These are phyloP conservation scores for Phialophora tarda DNA, from an alignment of 2,329 filamentous ascomycete species.

Conservation along the genomic window DNA sequence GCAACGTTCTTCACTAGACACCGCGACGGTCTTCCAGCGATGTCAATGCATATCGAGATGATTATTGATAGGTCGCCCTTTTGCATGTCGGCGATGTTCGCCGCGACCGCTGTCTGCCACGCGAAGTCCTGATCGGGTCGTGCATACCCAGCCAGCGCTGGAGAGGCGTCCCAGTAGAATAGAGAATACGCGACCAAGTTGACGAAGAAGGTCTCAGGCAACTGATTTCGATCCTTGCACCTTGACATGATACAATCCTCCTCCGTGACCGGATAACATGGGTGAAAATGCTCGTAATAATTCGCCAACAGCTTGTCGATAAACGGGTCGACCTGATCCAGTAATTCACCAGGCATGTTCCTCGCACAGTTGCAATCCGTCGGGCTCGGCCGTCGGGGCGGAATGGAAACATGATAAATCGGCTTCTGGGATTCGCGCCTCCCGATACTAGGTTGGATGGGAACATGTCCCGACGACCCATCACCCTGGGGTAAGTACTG, in stretches of 20 bases:
- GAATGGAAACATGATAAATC: constrained; percentile 50
- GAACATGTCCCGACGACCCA: constrained; percentile 35
- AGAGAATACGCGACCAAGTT: constrained; percentile 64
- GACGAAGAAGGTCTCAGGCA: constrained; percentile 62
- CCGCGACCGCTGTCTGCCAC: constrained; percentile 67
- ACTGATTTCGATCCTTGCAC: constrained; percentile 55
- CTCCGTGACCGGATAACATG: constrained; percentile 67
- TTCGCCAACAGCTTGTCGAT: constrained; percentile 57
- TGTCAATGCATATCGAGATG: constrained; percentile 62
- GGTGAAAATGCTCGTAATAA: constrained; percentile 62
- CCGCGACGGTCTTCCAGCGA: constrained; percentile 60
- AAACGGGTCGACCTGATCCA: constrained; percentile 63
- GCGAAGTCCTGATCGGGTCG: constrained; percentile 65
- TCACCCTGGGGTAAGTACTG: constrained; percentile 58
- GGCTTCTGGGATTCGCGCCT: constrained; percentile 47
- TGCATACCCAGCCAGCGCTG: constrained; percentile 52
- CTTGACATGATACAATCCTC: constrained; percentile 59
- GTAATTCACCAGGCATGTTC: constrained; percentile 61
- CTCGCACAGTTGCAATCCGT: constrained; percentile 53
- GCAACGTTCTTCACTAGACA: constrained; percentile 53
- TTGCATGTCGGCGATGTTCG: constrained; percentile 62
- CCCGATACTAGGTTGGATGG: constrained; percentile 41
- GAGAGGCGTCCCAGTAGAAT: constrained; percentile 62
- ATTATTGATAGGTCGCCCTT: constrained; percentile 65
- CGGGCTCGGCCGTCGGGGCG: constrained; percentile 44